phyloP scores from a whole-genome alignment of 129 eudicot species.

The Dittrichia graveolens region DNA sequence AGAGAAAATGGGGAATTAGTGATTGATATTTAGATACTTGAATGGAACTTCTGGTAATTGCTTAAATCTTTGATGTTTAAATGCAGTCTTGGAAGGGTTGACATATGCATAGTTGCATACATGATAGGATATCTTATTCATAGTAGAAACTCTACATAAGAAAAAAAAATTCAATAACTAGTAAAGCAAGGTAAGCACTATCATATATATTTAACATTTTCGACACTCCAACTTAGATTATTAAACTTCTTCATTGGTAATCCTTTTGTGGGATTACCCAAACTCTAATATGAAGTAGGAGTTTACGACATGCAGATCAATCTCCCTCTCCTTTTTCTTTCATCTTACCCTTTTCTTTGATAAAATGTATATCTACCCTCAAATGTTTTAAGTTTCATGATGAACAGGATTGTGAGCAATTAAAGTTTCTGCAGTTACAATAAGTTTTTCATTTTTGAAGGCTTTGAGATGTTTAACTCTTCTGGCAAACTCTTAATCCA shows the following conservation, averaged over 20 bases:
- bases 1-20: no score
- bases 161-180: no score
- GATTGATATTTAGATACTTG: no score
- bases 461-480: not conserved
- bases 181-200: no score
- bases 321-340: not conserved
- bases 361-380: not conserved
- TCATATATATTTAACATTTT: no score
- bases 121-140: conserved; percentile 11
- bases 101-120: conserved; percentile 4
- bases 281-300: not conserved
- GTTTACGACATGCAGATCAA: not conserved
- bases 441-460: not conserved
- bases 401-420: not conserved
- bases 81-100: not conserved
- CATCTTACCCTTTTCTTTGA: not conserved
- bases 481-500: not conserved
- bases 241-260: not conserved
- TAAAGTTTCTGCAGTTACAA: not conserved
- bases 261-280: no score
- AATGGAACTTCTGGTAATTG: no score
- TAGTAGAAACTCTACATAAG: no score
- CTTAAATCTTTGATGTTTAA: not conserved
- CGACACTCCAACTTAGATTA: not conserved
- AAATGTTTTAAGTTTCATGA: not conserved